Base-by-base conservation (phyloP, 257 asterid species). In the Cynanchum wilfordii region DNA sequence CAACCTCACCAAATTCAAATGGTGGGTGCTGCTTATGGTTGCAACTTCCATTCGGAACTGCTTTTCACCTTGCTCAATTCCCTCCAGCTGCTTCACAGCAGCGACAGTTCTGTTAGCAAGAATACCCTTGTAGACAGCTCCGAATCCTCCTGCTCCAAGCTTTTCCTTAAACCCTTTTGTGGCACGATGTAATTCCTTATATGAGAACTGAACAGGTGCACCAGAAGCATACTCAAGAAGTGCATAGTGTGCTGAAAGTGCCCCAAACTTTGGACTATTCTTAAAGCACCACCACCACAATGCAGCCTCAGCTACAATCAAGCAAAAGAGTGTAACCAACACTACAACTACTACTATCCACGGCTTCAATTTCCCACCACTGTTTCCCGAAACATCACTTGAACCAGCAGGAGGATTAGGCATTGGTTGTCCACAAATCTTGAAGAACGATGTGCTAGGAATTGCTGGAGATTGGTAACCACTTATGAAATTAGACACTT, bases 211-310 rank as follows among this genome's bases (percentile, higher is more conserved):
- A 50, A 90, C 94, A 2, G 98, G 96, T 22, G 94, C 92, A 30
- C 96, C 98, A 1, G 98, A 92, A 24, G 97, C 96, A 59, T 92
- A 92, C 86, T 92, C 96, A 68, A 89, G 96, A 66, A 92, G 95
- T 0, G 93, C 89, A 65, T 87, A 88, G 20, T 86, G 92, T 56
- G 89, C 79, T 0, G 96, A 87, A 25, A 88, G 27, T 10, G 82
- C 83, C 42, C 90, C 85, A 33, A 92, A 89, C 52, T 86, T 89
- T 1, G 87, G 75, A 76, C 84, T 84, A 49, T 85, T 80, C 79
- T 82, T 69, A 51, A 83, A 81, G 79, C 93, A 92, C 83, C 95
- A 89, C 84, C 85, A 88, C 97, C 97, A 92, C 68, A 88, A 78
- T 66, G 90, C 80, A 13, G 90, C 93, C 82, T 89, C 89, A 52